Evolutionary conservation across 2,329 filamentous ascomycete genomes (phyloP), one percentile per base, ranked within the genome.

Genomic region (Periconia macrospinosa): DNA sequence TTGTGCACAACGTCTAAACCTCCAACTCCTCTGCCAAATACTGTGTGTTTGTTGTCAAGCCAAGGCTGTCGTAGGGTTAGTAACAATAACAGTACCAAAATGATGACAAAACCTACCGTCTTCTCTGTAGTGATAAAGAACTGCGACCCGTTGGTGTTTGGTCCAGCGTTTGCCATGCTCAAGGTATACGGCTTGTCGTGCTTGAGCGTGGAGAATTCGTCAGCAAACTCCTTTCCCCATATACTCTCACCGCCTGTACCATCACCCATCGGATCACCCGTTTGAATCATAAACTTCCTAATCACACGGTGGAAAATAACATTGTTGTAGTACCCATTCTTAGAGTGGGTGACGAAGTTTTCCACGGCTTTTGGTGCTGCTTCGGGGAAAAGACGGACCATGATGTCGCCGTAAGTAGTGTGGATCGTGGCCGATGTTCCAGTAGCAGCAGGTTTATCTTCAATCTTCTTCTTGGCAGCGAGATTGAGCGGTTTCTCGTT

Each of bases 71-170:
- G 30, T 33, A 33, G n/a, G 10, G 30, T 45, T 30, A 45, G 43
- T 17, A 18, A 30, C 30, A 33, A 14, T 18, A 19, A 18, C 20
- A 17, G 15, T 46, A 46, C 18, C 3, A 20, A 18, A 43, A 41
- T 14, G 37, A 11, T n/a, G 18, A 23, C 42, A 46, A 20, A 18
- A 81, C 86, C 78, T 78, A 89, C 87, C 61, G 94, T 92, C 78
- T 96, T 96, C 75, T 97, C 95, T 0, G 93, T 97, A 0, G 94
- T 99, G 62, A 99, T 96, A 68, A 99, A 99, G 73, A 99, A 99
- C 73, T 99, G 94, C 68, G 89, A 94, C 14, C 90, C 94, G 71
- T 99, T 99, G 35, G 92, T 97, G 66, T 93, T 92, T 0, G 92
- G 91, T 0, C 94, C 94, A 0, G 94, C 93, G 73, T 99, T 99